A percentile compares a stretch with the other conserved stretches of the same genome.
Conservation (phyloP, 1,284 basidiomycete species). For the Xerocomus nothofagi region DNA sequence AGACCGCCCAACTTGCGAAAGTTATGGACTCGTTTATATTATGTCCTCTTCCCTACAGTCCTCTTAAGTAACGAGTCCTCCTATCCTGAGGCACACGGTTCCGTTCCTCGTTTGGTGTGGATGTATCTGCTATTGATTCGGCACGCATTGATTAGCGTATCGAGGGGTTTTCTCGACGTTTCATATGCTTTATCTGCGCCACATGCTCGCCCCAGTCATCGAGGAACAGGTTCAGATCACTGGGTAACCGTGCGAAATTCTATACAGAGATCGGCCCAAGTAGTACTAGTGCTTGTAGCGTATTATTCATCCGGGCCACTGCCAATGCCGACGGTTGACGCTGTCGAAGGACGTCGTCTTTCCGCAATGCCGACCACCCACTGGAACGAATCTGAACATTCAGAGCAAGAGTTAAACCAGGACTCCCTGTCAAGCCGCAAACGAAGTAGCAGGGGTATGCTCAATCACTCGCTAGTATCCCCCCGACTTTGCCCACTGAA, state of each 20-base stretch:
- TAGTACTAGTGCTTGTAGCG: too few relatives aligned
- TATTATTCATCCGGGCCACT: slow-evolving; percentile 2
- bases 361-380: slow-evolving; percentile 33
- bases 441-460: slow-evolving; percentile 66
- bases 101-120: neutral
- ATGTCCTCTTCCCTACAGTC: slow-evolving; percentile 73
- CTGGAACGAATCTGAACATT: slow-evolving; percentile 57
- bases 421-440: slow-evolving; percentile 50
- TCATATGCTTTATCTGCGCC: neutral
- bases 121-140: neutral
- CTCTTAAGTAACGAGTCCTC: slow-evolving; percentile 59
- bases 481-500: slow-evolving; percentile 8
- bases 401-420: slow-evolving; percentile 53
- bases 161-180: neutral
- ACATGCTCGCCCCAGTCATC: too few relatives aligned
- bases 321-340: neutral
- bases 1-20: slow-evolving; percentile 79
- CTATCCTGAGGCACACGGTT: neutral
- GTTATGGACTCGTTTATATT: slow-evolving; percentile 80
- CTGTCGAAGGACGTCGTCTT: slow-evolving; percentile 24
- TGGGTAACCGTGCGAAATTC: slow-evolving; percentile 17
- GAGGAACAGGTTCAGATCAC: slow-evolving; percentile 13
- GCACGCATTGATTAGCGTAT: slow-evolving; percentile 1
- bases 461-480: slow-evolving; percentile 1
- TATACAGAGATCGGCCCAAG: slow-evolving; percentile 6